Base-by-base conservation (phyloP, 495 filamentous ascomycete genomes). In the Trichoderma gamsii region DNA sequence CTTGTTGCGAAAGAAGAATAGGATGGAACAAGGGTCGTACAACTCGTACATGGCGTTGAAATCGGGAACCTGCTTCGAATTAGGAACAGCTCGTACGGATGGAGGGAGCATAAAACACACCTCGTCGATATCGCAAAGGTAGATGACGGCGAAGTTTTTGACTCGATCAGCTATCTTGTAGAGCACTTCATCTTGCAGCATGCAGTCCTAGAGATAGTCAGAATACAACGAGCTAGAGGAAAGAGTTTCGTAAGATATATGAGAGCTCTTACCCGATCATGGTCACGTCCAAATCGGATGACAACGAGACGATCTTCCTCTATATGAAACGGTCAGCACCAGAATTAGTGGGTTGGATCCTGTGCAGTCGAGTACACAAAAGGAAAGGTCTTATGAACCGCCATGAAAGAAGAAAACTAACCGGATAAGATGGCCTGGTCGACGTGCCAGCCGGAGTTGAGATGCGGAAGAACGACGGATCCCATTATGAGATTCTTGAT, bases 1-100 rank as follows among this genome's bases (percentile, higher is more conserved):
- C 78, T 97, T 98, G 76, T 98, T 98, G 63, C 95, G 86, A 80
- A 93, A 99, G 84, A 98, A 99, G 84, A 95, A 97, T 85, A 90
- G 90, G 69, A 90, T 85, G 7, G 87, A 88, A 80, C 87, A 86
- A 44, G 85, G 83, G 71, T 90, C 89, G 76, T 90, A 91, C 0
- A 91, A 81, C 74, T 91, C 90, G 71, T 83, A 95, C 96, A 98
- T 99, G 72, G 90, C 87, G 76, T 96, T 99, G 84, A 99, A 99
- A 76, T 99, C 95, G 23, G 93, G 92, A 3, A 97, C 93, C 76
- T 75, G 16, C 8, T 15, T 61, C 25, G 11, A 29, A 7, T 29
- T 61, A 29, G 70, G 4, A 12, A 44, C 5, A 23, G 1, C 56
- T 61, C 25, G 25, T 11, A 7, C 27, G 7, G 11, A 61, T 15